Evolutionary conservation across 164 flowering plant genomes (phyloP).

Genomic region (Nelumbo lutea): DNA sequence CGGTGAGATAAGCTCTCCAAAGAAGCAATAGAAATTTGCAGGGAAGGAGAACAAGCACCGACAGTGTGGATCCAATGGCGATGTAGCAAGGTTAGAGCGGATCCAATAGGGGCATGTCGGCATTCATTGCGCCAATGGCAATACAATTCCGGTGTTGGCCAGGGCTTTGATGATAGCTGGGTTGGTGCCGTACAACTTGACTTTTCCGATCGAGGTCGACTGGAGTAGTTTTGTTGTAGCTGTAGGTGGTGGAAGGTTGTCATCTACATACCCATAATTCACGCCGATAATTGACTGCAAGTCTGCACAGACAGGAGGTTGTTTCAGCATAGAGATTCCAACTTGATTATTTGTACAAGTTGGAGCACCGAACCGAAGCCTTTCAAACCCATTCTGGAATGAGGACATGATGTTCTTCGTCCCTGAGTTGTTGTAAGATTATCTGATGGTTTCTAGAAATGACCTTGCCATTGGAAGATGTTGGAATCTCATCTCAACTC

Average conservation of each 20-base stretch:
- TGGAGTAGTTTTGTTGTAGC: constrained; percentile 66
- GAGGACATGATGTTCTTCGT: no score
- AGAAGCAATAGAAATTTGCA: no score
- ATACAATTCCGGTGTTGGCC: constrained; percentile 76
- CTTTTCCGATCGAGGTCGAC: constrained; percentile 59
- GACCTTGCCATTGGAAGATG: no score
- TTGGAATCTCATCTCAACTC: no score
- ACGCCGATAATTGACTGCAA: constrained; percentile 73
- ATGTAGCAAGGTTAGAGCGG: no score
- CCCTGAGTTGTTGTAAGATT: no score
- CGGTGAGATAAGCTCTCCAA: no score
- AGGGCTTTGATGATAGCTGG: constrained; percentile 19
- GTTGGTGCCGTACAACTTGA: constrained; percentile 68
- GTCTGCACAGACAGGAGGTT: constrained; percentile 28
- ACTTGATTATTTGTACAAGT: background rate
- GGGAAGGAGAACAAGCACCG: no score
- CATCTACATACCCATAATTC: constrained; percentile 83
- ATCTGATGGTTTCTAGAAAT: no score
- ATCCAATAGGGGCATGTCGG: constrained; percentile 60
- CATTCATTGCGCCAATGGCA: constrained; percentile 66
- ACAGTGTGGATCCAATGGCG: no score
- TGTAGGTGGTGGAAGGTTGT: constrained; percentile 79
- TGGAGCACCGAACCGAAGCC: no score
- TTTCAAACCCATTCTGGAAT: no score
- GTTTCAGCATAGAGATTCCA: background rate